phyloP scores from a whole-genome alignment of 148 eudicot species.

The Heliamphora exappendiculata region DNA sequence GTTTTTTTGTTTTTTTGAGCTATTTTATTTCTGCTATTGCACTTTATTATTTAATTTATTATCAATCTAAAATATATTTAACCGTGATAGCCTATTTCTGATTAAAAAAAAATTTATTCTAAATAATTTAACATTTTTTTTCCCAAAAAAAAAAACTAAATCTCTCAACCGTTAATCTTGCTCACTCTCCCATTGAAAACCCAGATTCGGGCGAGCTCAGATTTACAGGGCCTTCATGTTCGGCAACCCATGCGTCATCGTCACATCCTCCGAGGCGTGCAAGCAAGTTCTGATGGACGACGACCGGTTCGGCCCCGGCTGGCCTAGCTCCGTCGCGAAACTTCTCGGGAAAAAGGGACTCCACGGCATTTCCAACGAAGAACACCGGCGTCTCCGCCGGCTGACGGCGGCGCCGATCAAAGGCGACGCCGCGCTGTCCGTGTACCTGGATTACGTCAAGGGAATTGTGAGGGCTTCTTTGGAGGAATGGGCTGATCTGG shows the following conservation, averaged over 20 bases:
- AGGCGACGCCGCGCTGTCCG: slow-evolving; percentile 62
- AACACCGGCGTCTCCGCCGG: slow-evolving; percentile 64
- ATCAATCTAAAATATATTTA: too few relatives aligned
- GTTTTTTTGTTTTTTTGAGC: too few relatives aligned
- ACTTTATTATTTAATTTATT: too few relatives aligned
- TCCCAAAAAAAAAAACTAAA: too few relatives aligned
- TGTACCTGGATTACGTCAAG: slow-evolving; percentile 57
- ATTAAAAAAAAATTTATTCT: too few relatives aligned
- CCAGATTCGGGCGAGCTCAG: slow-evolving; percentile 64
- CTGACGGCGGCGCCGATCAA: slow-evolving; percentile 76
- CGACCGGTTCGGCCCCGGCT: slow-evolving; percentile 70
- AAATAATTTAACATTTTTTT: too few relatives aligned
- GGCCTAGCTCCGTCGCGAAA: slow-evolving; percentile 58
- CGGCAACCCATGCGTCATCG: slow-evolving; percentile 66
- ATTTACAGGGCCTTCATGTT: slow-evolving; percentile 78
- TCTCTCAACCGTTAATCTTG: too few relatives aligned
- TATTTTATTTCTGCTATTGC: too few relatives aligned
- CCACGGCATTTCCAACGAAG: slow-evolving; percentile 49
- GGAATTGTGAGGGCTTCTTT: slow-evolving; percentile 35
- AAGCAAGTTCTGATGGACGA: slow-evolving; percentile 63
- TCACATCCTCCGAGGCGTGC: slow-evolving; percentile 53
- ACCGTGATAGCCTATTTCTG: too few relatives aligned
- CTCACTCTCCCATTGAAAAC: too few relatives aligned
- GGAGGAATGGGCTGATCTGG: slow-evolving; percentile 59
- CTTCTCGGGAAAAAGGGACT: slow-evolving; percentile 72